These are phyloP conservation scores for Camelina hispida DNA, from an alignment of 345 rosid species.

Conservation along the genomic window DNA sequence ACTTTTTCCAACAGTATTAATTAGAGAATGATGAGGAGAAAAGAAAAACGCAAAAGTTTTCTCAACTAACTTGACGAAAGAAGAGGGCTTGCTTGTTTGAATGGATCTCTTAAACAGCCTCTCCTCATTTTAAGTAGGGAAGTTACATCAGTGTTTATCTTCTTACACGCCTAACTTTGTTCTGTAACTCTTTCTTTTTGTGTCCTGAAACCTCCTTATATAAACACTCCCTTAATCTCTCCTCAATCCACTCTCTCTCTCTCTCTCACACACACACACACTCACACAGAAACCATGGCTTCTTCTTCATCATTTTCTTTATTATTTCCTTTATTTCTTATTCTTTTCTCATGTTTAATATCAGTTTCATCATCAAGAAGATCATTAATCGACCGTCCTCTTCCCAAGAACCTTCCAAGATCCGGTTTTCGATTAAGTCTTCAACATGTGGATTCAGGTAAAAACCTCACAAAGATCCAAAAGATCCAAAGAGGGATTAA, in stretches of 20 bases:
- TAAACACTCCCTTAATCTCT: constrained; percentile 35
- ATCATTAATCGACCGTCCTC: constrained; percentile 38
- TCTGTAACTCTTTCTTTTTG: constrained; percentile 17
- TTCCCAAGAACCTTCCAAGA: constrained; percentile 26
- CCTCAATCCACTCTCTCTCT: constrained; percentile 6
- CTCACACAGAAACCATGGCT: constrained; percentile 34
- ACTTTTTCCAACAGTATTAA: background rate
- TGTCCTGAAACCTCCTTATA: constrained; percentile 38
- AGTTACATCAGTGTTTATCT: constrained; percentile 33
- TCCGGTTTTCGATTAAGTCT: constrained; percentile 57
- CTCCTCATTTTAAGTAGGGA: constrained; percentile 45
- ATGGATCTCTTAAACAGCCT: constrained; percentile 30
- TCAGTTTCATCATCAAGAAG: constrained; percentile 36
- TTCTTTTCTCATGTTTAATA: constrained; percentile 31
- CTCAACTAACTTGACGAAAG: constrained; percentile 42
- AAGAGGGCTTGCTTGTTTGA: constrained; percentile 46
- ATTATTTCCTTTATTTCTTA: constrained; percentile 27
- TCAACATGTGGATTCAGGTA: constrained; percentile 69
- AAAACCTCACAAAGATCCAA: constrained; percentile 78
- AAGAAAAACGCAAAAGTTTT: background rate
- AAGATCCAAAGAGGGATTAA: constrained; percentile 66
- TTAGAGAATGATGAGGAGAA: constrained; percentile 2
- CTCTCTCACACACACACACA: background rate
- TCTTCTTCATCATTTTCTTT: constrained; percentile 20
- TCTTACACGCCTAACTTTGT: constrained; percentile 43